Evolutionary conservation across 2,329 filamentous ascomycete genomes (phyloP).

Genomic region (Dothistroma pini): DNA sequence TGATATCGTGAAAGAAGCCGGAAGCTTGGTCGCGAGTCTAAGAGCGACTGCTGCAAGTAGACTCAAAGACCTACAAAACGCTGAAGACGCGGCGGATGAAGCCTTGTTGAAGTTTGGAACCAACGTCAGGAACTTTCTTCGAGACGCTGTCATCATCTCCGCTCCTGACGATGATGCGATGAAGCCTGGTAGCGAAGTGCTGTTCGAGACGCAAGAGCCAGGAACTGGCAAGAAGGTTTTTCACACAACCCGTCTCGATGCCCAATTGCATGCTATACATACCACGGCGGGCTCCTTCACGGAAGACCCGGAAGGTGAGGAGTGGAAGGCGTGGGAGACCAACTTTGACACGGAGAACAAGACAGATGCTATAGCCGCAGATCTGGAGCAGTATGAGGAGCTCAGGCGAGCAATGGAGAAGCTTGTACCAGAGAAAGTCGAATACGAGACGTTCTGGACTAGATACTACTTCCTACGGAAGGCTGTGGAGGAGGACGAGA

Average conservation of each 20-base stretch:
- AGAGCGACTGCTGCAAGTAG: slow-evolving; percentile 42
- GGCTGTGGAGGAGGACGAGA: slow-evolving; percentile 90
- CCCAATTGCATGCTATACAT: slow-evolving; percentile 93
- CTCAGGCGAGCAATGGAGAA: slow-evolving; percentile 88
- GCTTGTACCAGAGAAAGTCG: slow-evolving; percentile 86
- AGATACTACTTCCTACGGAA: slow-evolving; percentile 93
- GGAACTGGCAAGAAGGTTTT: slow-evolving; percentile 84
- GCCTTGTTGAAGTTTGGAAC: slow-evolving; percentile 86
- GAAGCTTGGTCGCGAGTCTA: slow-evolving; percentile 71
- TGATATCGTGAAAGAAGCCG: slow-evolving; percentile 54
- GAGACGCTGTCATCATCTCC: slow-evolving; percentile 84
- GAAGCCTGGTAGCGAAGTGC: slow-evolving; percentile 53
- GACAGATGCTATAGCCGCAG: slow-evolving; percentile 75
- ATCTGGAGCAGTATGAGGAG: slow-evolving; percentile 83
- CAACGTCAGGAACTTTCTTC: slow-evolving; percentile 83
- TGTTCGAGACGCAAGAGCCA: slow-evolving; percentile 93
- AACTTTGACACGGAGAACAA: slow-evolving; percentile 77
- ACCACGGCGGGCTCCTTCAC: slow-evolving; percentile 76
- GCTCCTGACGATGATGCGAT: slow-evolving; percentile 56
- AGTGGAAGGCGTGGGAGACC: slow-evolving; percentile 70
- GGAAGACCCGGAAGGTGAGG: slow-evolving; percentile 66
- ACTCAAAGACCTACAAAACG: slow-evolving; percentile 82
- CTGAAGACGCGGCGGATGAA: slow-evolving; percentile 94
- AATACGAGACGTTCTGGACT: slow-evolving; percentile 87
- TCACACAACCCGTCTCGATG: slow-evolving; percentile 90